phyloP scores from a whole-genome alignment of 352 stramenopile species.

The Phytophthora podocarpi region DNA sequence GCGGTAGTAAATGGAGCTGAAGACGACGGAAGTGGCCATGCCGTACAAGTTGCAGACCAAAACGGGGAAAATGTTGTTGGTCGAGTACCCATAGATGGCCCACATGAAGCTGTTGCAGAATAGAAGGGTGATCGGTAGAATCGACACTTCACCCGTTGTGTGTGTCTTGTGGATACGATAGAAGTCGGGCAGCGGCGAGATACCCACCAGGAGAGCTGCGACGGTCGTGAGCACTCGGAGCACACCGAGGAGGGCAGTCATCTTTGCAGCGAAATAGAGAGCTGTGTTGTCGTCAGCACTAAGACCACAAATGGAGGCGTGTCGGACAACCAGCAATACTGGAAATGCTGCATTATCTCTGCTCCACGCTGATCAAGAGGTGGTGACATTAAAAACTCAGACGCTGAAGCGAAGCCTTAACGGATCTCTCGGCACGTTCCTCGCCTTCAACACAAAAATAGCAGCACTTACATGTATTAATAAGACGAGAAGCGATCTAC shows the following conservation, averaged over 20 bases:
- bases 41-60: constrained; percentile 36
- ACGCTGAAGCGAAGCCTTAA: constrained; percentile 5
- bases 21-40: constrained; percentile 28
- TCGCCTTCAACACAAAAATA: no score
- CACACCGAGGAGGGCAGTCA: constrained; percentile 11
- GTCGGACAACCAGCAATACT: constrained; percentile 13
- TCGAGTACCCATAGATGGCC: constrained; percentile 48
- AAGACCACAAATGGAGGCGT: background rate
- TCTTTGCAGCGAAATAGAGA: no score
- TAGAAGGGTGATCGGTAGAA: constrained; percentile 36
- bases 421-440: no score
- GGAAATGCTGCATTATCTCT: constrained; percentile 18
- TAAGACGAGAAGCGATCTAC: no score
- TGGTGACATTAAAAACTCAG: constrained; percentile 16
- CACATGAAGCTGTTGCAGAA: constrained; percentile 45
- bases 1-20: constrained; percentile 37
- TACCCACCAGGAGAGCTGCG: constrained; percentile 33
- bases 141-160: constrained; percentile 36
- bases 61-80: constrained; percentile 39
- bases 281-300: no score
- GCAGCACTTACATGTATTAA: no score
- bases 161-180: constrained; percentile 38
- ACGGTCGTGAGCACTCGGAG: constrained; percentile 41
- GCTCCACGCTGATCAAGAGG: background rate
- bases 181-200: constrained; percentile 38